phyloP scores from a whole-genome alignment of 495 filamentous ascomycete species.

The Lichina pygmaea region DNA sequence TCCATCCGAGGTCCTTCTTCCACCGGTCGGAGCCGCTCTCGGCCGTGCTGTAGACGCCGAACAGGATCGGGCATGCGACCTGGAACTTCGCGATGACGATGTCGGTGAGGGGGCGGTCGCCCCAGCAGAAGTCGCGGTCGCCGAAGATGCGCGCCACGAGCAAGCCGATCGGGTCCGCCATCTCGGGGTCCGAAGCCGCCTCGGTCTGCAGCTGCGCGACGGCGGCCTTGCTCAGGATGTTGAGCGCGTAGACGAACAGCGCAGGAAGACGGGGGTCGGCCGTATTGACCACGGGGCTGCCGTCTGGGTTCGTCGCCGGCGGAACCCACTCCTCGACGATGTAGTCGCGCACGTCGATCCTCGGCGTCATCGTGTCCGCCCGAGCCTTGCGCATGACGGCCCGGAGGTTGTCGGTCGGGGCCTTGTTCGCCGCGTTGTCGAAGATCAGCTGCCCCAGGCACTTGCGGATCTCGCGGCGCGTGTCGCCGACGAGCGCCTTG shows the following conservation, averaged over 20 bases:
- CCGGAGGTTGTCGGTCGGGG: conserved; percentile 7
- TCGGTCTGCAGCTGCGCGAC: conserved; percentile 55
- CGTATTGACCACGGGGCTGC: conserved; percentile 8
- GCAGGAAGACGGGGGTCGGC: conserved; percentile 22
- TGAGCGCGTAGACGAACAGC: conserved; percentile 58
- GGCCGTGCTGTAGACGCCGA: conserved; percentile 38
- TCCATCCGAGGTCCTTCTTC: conserved; percentile 47
- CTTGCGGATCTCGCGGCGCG: conserved; percentile 43
- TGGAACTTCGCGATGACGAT: conserved; percentile 74
- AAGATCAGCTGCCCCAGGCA: conserved; percentile 47
- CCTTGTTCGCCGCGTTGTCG: conserved; percentile 31
- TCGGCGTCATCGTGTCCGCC: conserved; percentile 1
- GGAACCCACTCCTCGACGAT: conserved; percentile 12
- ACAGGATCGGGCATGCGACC: conserved; percentile 58
- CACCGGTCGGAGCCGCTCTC: conserved; percentile 47
- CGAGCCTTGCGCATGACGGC: conserved; percentile 1
- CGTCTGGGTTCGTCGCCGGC: not conserved
- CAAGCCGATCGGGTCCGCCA: conserved; percentile 65
- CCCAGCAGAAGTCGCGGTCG: conserved; percentile 32
- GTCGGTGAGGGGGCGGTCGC: conserved; percentile 49
- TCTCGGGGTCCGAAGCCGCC: conserved; percentile 34
- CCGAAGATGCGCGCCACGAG: conserved; percentile 51
- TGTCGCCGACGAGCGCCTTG: conserved; percentile 43
- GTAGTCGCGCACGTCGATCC: conserved; percentile 38
- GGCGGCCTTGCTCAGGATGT: conserved; percentile 53